Evolutionary conservation across 2,329 filamentous ascomycete species (phyloP), one percentile per base, ranked within the genome.

Genomic region (Fusarium drepaniforme): DNA sequence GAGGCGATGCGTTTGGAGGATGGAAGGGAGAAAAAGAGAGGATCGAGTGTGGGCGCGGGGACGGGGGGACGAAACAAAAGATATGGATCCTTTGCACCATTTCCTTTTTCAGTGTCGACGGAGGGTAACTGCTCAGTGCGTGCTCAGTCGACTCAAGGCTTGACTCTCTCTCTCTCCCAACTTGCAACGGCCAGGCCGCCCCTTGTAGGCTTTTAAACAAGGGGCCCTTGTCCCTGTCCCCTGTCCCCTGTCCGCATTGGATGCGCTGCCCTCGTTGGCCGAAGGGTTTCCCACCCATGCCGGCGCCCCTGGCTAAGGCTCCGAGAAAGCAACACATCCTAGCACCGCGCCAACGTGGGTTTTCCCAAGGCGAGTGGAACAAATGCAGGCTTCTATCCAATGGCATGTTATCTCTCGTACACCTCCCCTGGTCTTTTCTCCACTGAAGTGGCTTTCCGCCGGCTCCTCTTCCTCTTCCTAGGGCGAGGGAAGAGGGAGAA

Each of bases 41-140:
- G 71, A 62, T 37, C 49, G 57, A 66, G 58, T 64, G 57, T 63
- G 35, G 62, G 44, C 60, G 62, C 73, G 68, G 74, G 63, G 69
- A 75, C 67, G 75, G 74, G 74, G 76, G 74, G 74, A 78, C 72
- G 77, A 79, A 79, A 79, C 77, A 79, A 77, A 73, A 76, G 75
- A 78, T 78, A 79, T 78, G 73, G 73, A 65, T 61, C 64, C 66
- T 42, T 72, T 28, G 21, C 30, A 51, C 49, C 42, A 56, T 62
- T 69, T 53, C 66, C 68, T 70, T 51, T 38, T 53, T 33, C 46
- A 33, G 25, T 53, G 28, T 33, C 49, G 18, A 53, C 49, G 28
- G 49, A 53, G 25, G 49, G 49, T 53, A 33, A 58, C 57, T 60
- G 56, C 56, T 51, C 49, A 38, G 16, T 51, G 49, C 49, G 16